Evolutionary conservation across 768 basidiomycete genomes (phyloP).

Genomic region (Stropharia rugosoannulata): DNA sequence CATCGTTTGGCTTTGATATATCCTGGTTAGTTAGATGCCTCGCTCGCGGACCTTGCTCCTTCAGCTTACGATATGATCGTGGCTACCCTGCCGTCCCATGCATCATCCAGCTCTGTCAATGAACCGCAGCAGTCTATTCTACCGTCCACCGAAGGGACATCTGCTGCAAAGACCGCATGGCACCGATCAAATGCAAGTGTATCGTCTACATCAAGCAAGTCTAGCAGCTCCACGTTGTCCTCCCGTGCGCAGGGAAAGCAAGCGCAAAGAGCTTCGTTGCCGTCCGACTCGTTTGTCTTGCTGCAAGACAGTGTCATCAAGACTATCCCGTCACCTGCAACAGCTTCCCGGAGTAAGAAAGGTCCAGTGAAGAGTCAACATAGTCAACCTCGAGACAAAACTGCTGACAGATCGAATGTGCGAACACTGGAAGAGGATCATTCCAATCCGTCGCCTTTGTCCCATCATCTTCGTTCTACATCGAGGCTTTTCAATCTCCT

Average conservation of each 20-base stretch:
- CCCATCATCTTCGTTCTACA: constrained; percentile 76
- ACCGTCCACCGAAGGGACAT: constrained; percentile 45
- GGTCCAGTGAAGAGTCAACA: constrained; percentile 35
- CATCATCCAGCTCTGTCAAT: constrained; percentile 38
- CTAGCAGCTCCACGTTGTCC: constrained; percentile 37
- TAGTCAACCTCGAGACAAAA: constrained; percentile 23
- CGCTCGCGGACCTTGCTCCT: constrained; percentile 82
- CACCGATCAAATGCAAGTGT: constrained; percentile 45
- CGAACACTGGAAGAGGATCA: constrained; percentile 49
- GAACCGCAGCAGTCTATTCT: constrained; percentile 30
- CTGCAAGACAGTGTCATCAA: constrained; percentile 81
- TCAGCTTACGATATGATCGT: constrained; percentile 88
- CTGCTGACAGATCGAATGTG: constrained; percentile 23
- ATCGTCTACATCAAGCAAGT: constrained; percentile 30
- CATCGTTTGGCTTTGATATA: constrained; percentile 14
- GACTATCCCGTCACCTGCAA: constrained; percentile 58
- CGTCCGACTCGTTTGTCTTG: constrained; percentile 90
- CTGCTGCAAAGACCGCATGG: constrained; percentile 62
- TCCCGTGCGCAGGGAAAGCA: constrained; percentile 62
- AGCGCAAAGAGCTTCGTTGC: constrained; percentile 49
- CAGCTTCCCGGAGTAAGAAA: constrained; percentile 42
- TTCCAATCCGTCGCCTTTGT: constrained; percentile 69
- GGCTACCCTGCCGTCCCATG: constrained; percentile 50
- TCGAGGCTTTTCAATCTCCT: constrained; percentile 74
- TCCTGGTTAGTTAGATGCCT: constrained; percentile 73